Evolutionary conservation across 768 basidiomycete genomes (phyloP).

Genomic region (Artomyces pyxidatus): DNA sequence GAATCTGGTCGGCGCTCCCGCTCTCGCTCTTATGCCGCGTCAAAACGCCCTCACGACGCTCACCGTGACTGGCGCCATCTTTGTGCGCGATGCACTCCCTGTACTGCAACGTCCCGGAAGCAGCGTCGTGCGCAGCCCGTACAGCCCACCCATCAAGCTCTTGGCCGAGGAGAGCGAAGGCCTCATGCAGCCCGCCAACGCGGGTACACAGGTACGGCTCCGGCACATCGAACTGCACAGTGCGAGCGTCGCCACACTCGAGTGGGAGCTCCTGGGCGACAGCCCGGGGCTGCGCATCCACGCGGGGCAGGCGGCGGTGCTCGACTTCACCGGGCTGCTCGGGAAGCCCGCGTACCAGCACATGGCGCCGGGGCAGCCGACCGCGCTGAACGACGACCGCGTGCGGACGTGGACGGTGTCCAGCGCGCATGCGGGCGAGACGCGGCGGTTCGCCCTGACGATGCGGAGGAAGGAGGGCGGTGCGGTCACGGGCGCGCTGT

Average conservation of each 20-base stretch:
- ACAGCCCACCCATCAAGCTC: constrained; percentile 49
- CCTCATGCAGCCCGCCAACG: constrained; percentile 14
- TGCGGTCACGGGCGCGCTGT: constrained; percentile 47
- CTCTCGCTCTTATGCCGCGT: constrained; percentile 47
- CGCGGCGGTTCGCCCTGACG: constrained; percentile 36
- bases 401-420: constrained; percentile 63
- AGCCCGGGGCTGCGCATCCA: constrained; percentile 21
- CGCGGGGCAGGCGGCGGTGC: constrained; percentile 44
- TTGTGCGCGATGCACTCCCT: constrained; percentile 48
- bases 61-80: constrained; percentile 41
- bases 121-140: constrained; percentile 34
- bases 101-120: constrained; percentile 33
- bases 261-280: constrained; percentile 29
- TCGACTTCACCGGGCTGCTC: constrained; percentile 46
- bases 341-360: constrained; percentile 41
- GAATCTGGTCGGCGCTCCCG: constrained; percentile 39
- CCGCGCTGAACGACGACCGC: constrained; percentile 48
- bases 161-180: constrained; percentile 51
- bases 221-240: constrained; percentile 34
- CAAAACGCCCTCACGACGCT: constrained; percentile 43
- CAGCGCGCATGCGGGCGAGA: constrained; percentile 17
- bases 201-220: constrained; percentile 7
- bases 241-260: constrained; percentile 46
- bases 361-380: constrained; percentile 38
- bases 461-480: constrained; percentile 49